A percentile compares a stretch with the other conserved stretches of the same genome.
Conservation (phyloP, 169 alveolate genomes). For the Miamiensis avidus region DNA sequence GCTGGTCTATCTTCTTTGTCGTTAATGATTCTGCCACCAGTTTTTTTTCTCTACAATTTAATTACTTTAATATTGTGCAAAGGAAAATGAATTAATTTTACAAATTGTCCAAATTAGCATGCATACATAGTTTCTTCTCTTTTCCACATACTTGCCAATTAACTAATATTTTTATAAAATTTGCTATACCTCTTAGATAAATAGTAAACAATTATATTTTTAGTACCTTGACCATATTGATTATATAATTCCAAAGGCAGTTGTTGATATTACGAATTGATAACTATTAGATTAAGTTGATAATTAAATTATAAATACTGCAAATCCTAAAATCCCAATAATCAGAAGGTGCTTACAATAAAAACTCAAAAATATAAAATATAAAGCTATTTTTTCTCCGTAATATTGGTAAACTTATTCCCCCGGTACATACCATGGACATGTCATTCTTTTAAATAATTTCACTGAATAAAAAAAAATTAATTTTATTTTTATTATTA, state of each 20-base stretch:
- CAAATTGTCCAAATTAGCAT: constrained; percentile 17
- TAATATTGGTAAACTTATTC: constrained; percentile 54
- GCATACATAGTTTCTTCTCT: constrained; percentile 10
- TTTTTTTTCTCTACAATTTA: background rate
- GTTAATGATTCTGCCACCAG: background rate
- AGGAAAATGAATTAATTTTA: no score
- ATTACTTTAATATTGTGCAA: no score
- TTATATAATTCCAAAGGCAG: constrained; percentile 7
- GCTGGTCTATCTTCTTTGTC: constrained; percentile 29
- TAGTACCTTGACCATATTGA: constrained; percentile 14
- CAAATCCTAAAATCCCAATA: constrained; percentile 39
- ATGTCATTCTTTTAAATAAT: background rate
- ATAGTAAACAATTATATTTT: no score
- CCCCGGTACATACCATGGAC: constrained; percentile 47
- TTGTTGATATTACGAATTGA: background rate
- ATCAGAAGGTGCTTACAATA: constrained; percentile 40
- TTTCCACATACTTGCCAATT: constrained; percentile 15
- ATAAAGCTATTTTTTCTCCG: constrained; percentile 70
- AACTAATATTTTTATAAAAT: no score
- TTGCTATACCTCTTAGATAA: no score
- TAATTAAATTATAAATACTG: background rate
- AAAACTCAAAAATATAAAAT: constrained; percentile 57
- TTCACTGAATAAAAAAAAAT: no score
- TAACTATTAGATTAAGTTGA: background rate
- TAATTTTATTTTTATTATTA: no score